Evolutionary conservation across 768 basidiomycete species (phyloP), one percentile per base, ranked within the genome.

Genomic region (Clathrus columnatus): DNA sequence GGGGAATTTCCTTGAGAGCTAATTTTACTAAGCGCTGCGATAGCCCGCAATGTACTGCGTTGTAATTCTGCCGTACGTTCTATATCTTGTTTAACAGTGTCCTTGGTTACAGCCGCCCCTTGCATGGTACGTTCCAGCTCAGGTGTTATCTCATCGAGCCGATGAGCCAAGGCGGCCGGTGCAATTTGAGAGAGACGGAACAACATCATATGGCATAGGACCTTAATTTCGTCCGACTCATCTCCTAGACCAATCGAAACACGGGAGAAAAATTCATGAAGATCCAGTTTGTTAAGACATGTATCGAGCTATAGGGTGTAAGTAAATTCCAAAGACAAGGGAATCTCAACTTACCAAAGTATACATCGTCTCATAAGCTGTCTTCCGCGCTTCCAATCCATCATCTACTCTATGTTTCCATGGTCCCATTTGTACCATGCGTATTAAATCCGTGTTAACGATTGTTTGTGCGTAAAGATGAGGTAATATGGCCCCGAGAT

Each of bases 351-450:
- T 61, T 62, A 93, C 91, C 61, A 98, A 70, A 18, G 93, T 96
- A 67, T 96, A 94, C 75, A 97, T 90, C 1, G 93, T 92, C 70
- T 99, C 96, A 69, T 90, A 98, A 1, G 96, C 95, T 0, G 91
- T 94, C 76, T 97, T 98, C 57, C 96, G 83, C 20, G 93, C 85
- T 60, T 98, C 95, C 41, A 98, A 76, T 48, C 96, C 96, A 60
- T 98, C 94, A 63, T 99, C 96, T 51, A 96, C 91, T 67, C 89
- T 92, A 71, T 95, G 91, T 24, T 86, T 89, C 92, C 92, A 96
- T 2, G 93, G 92, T 20, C 93, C 92, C 93, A 96, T 96, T 65
- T 92, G 90, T 11, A 96, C 92, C 1, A 87, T 90, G 27, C 88
- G 83, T 64, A 95, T 84, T 57, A 93, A 81, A 1, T 84, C 77